Conservation (phyloP, 208 protist genomes). For the Porcisia hertigi region DNA sequence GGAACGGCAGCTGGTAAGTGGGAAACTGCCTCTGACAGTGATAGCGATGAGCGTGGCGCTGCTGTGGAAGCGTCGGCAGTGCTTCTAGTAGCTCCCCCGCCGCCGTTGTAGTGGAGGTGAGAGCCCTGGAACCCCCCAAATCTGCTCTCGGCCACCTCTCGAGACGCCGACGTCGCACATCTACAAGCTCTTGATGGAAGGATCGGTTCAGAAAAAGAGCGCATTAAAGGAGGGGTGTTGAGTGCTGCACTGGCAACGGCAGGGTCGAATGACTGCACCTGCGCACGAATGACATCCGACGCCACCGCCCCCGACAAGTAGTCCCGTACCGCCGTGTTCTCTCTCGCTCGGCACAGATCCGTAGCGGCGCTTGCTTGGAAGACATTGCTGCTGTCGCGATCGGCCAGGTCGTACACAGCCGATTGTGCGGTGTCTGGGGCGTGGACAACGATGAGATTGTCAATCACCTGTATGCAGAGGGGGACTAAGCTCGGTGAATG, state of each 20-base stretch:
- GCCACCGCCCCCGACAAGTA: constrained; percentile 5
- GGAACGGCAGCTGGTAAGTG: not conserved
- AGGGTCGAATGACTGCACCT: not conserved
- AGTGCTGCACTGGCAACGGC: not conserved
- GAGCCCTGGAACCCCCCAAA: not conserved
- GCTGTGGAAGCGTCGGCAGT: not conserved
- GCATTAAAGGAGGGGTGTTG: not conserved
- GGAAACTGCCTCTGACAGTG: no score
- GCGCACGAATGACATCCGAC: not conserved
- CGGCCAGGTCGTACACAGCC: constrained; percentile 44
- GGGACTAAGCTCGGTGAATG: not conserved
- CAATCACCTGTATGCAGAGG: constrained; percentile 50
- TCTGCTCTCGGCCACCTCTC: not conserved
- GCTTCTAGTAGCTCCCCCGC: not conserved
- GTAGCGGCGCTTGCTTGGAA: not conserved
- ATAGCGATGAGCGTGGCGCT: not conserved
- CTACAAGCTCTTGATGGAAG: not conserved
- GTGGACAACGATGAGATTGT: constrained; percentile 61
- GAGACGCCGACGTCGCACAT: not conserved
- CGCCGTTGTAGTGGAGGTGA: not conserved
- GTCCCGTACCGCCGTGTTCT: not conserved
- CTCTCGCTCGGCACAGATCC: not conserved
- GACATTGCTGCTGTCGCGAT: not conserved
- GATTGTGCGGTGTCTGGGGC: constrained; percentile 15
- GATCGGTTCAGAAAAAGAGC: not conserved